Percentiles rank a stretch among this genome's conserved stretches.
Conservation (phyloP, 768 basidiomycete genomes). For the Suillus subaureus region DNA sequence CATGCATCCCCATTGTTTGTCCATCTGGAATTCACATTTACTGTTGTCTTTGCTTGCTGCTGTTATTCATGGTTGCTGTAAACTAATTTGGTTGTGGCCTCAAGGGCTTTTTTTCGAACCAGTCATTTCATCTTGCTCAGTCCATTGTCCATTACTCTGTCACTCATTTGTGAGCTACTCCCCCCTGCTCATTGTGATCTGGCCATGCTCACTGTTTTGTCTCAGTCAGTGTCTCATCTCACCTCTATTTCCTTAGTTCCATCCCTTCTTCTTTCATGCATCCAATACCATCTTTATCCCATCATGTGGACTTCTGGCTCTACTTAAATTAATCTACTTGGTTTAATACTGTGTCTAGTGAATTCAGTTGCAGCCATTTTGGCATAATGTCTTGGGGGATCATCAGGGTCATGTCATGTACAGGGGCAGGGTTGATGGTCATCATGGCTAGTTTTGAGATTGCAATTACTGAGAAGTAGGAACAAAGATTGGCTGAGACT, state of each 20-base stretch:
- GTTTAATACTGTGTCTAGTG: constrained; percentile 22
- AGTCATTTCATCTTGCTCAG: constrained; percentile 2
- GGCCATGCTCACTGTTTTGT: background rate
- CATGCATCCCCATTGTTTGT: background rate
- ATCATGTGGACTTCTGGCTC: constrained; percentile 12
- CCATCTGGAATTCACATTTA: constrained; percentile 4
- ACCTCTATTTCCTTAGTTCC: background rate
- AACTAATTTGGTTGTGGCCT: constrained; percentile 14
- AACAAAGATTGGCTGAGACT: background rate
- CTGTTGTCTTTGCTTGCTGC: constrained; percentile 5
- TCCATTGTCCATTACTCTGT: background rate
- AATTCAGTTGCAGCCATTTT: background rate
- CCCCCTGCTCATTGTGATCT: constrained; percentile 1
- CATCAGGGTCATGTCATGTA: background rate
- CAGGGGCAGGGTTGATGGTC: background rate
- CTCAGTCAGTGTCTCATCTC: background rate
- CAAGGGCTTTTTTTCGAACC: constrained; percentile 3
- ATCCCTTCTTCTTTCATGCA: background rate
- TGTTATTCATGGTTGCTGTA: constrained; percentile 6
- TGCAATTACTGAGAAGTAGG: constrained; percentile 2
- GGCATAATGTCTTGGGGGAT: background rate
- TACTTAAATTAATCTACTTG: constrained; percentile 28
- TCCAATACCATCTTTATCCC: constrained; percentile 19
- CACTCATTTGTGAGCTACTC: constrained; percentile 3
- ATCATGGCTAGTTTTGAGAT: background rate